Percentiles rank a stretch among this genome's conserved stretches.
Evolutionary conservation across 768 basidiomycete species (phyloP).

Genomic region (Agaricus subrufescens): DNA sequence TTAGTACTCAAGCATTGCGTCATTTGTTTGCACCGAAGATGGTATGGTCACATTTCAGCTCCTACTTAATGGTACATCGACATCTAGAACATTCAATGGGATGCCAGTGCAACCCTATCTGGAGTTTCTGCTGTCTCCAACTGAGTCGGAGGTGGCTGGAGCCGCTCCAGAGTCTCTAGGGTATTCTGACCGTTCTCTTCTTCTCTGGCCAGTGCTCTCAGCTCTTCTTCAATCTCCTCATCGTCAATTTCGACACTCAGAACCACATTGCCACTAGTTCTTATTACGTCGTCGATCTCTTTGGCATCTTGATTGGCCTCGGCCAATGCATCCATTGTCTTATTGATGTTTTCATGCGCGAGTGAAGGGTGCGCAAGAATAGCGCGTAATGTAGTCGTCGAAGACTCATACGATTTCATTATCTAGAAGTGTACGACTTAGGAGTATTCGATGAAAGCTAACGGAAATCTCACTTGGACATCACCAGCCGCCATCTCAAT

Average conservation of each 20-base stretch:
- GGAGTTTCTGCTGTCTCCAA: background rate
- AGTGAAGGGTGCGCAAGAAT: constrained; percentile 81
- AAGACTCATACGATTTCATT: constrained; percentile 81
- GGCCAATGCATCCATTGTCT: constrained; percentile 84
- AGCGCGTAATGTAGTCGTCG: constrained; percentile 68
- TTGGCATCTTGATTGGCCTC: constrained; percentile 77
- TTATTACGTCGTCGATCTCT: constrained; percentile 79
- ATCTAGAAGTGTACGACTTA: constrained; percentile 43
- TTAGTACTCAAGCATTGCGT: background rate
- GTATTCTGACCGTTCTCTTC: constrained; percentile 17
- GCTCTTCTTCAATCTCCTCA: constrained; percentile 56
- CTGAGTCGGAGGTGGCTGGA: background rate
- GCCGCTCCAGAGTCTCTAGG: constrained; percentile 7
- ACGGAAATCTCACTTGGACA: constrained; percentile 55
- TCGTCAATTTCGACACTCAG: constrained; percentile 47
- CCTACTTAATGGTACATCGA: background rate
- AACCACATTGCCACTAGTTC: constrained; percentile 60
- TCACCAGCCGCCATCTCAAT: constrained; percentile 91
- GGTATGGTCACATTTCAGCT: background rate
- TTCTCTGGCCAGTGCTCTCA: constrained; percentile 45
- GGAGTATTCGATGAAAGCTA: too few relatives aligned
- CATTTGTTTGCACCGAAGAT: background rate
- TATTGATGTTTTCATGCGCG: constrained; percentile 72
- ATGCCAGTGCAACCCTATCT: background rate
- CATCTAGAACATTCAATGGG: background rate